Evolutionary conservation across 2,329 filamentous ascomycete genomes (phyloP), one percentile per base, ranked within the genome.

Genomic region (Macrophomina pseudophaseolina): DNA sequence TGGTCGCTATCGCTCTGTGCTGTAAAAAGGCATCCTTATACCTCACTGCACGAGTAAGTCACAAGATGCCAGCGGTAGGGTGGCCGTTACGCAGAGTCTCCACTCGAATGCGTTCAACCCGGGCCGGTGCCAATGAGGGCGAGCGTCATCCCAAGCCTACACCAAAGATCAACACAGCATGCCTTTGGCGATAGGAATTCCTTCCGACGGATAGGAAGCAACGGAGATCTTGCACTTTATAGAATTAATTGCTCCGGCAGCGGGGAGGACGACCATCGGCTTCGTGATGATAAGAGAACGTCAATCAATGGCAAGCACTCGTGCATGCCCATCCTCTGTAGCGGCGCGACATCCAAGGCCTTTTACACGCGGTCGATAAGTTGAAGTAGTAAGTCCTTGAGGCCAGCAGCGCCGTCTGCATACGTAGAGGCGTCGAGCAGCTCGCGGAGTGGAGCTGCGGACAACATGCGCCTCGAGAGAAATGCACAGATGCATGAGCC

Each of bases 271-370:
- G 38, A 59, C 54, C 23, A 44, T 14, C n/a, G 32, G 23, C 56
- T 33, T 28, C 40, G 58, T 23, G 58, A 28, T 30, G 58, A 62
- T 62, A 62, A 62, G 58, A 42, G 58, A 62, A 18, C 11, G 44
- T 38, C 58, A 44, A 62, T 62, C 58, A 38, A 12, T 32, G 58
- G 42, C 32, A 16, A n/a, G 30, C 30, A 11, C 54, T 23, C 38
- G 58, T 49, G 44, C 58, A 44, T 62, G 58, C 58, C 32, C 38
- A n/a, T 40, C 2, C 58, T 32, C 18, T 11, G 32, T 32, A 14
- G 12, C 56, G n/a, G n/a, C 9, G 56, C 18, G 42, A 7, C 14
- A 28, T 8, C 12, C 12, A 38, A 42, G 40, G 23, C 23, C 33
- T 30, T 23, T 33, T 14, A 30, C 8, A 12, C 8, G 18, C 30